Evolutionary conservation across 768 basidiomycete genomes (phyloP).

Genomic region (Pholiota conissans): DNA sequence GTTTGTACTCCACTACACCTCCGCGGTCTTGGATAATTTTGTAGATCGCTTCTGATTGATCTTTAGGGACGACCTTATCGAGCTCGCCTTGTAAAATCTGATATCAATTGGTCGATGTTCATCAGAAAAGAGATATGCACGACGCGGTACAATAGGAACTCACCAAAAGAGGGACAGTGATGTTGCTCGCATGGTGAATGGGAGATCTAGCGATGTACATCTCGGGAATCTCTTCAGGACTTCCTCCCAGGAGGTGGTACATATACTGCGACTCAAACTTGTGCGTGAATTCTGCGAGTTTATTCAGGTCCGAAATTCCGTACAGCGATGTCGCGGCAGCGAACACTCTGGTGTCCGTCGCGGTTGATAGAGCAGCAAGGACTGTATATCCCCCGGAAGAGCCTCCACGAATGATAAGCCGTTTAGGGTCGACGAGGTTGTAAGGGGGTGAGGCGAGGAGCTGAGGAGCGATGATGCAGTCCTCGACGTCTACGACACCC

Average conservation of each 20-base stretch:
- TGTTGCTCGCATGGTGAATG: slow-evolving; percentile 58
- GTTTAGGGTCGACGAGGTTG: slow-evolving; percentile 60
- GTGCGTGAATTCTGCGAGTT: slow-evolving; percentile 63
- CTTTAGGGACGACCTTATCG: slow-evolving; percentile 62
- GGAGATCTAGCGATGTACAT: slow-evolving; percentile 64
- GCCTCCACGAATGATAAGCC: slow-evolving; percentile 68
- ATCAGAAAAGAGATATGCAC: neutral
- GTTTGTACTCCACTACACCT: slow-evolving; percentile 53
- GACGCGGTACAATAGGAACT: neutral
- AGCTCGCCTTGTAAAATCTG: slow-evolving; percentile 66
- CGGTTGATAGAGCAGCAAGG: slow-evolving; percentile 46
- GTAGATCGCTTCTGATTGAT: slow-evolving; percentile 59
- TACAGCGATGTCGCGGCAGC: slow-evolving; percentile 66
- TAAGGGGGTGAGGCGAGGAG: slow-evolving; percentile 44
- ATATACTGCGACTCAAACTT: slow-evolving; percentile 68
- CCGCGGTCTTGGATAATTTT: slow-evolving; percentile 44
- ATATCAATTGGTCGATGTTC: slow-evolving; percentile 22
- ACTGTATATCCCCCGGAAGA: slow-evolving; percentile 77
- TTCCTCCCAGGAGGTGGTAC: slow-evolving; percentile 62
- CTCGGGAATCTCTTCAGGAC: slow-evolving; percentile 53
- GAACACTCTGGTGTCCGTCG: slow-evolving; percentile 46
- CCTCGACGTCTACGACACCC: slow-evolving; percentile 74
- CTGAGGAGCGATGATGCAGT: slow-evolving; percentile 58
- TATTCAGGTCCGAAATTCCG: slow-evolving; percentile 65
- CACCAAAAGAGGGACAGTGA: slow-evolving; percentile 27